Base-by-base conservation (phyloP, 129 eudicot genomes). In the Silybum marianum region DNA sequence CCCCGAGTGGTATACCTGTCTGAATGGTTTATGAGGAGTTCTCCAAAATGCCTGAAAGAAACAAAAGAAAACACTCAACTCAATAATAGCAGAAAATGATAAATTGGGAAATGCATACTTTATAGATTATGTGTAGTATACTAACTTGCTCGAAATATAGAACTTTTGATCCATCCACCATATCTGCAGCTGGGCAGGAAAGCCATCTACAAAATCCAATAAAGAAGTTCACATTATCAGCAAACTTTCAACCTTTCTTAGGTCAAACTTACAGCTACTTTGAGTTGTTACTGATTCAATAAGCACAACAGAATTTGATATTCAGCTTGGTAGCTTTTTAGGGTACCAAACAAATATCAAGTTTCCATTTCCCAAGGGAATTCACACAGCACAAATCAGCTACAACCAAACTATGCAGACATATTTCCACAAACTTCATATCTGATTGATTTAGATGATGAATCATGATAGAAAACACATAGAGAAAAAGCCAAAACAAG, bases 1-100 rank as follows among this genome's bases (percentile, higher is more conserved):
- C 14, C 6, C 6, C 6, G 72, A 65, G 76, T 3, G 9, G 44
- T 23, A 44, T 86, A 96, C 99, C 99, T 96, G 99, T 48, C 98
- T 87, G 86, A 89, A 96, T 12, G 99, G 99, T 84, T 96, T 96
- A 79, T 88, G 89, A 72, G 99, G 98, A 42, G 97, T 96, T 84
- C 99, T 93, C 99, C 99, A 93, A 78, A 96, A 96, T 39, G 99
- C 99, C 99, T 96, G 90, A 63, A 36, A 78, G 73, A n/a, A 77
- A 66, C 83, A 78, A 79, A 60, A 79, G 9, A 71, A 66, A 73
- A 12, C n/a, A 67, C 79, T 68, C n/a, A 68, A 36, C 67, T 25
- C 28, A 18, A 76, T 48, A 21, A 34, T 44, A 69, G 23, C 19
- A 54, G 21, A 71, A 24, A 32, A 12, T 67, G 3, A 71, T 25